Conservation (phyloP, 169 alveolate species). For the Eimeria sp. region DNA sequence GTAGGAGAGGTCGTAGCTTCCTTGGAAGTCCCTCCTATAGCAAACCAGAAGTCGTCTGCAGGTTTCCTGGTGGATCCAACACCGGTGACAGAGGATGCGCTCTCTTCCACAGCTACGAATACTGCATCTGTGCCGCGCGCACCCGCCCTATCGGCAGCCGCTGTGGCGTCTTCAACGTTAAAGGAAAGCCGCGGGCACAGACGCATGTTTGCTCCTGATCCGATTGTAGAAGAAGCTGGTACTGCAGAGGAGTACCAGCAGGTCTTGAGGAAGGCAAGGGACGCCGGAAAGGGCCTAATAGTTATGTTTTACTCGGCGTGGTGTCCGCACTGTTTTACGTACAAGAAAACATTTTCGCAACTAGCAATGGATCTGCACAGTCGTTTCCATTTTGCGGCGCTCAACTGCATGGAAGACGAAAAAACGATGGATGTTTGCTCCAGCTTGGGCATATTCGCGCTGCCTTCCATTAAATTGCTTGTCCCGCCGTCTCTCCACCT, state of each 20-base stretch:
- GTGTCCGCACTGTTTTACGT: slow-evolving; percentile 51
- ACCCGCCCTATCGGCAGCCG: not conserved
- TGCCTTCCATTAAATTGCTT: slow-evolving; percentile 51
- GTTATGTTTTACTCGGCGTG: slow-evolving; percentile 61
- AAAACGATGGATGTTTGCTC: slow-evolving; percentile 9
- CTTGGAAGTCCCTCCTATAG: not conserved
- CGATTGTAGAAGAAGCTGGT: slow-evolving; percentile 10
- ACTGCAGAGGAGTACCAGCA: slow-evolving; percentile 6
- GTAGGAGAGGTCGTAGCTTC: slow-evolving; percentile 4
- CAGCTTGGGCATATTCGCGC: slow-evolving; percentile 23
- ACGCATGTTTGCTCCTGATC: slow-evolving; percentile 24
- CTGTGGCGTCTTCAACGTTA: not conserved
- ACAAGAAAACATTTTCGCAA: slow-evolving; percentile 33
- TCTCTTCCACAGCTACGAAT: not conserved
- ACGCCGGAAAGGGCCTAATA: not conserved
- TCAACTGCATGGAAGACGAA: slow-evolving; percentile 48
- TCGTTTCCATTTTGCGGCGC: slow-evolving; percentile 19
- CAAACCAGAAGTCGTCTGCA: not conserved
- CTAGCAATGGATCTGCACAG: slow-evolving; percentile 17
- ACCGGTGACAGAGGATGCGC: not conserved
- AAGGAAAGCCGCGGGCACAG: slow-evolving; percentile 32
- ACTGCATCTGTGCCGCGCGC: not conserved
- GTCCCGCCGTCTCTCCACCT: slow-evolving; percentile 51
- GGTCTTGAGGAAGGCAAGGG: not conserved
- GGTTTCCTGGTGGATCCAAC: not conserved